Base-by-base conservation (phyloP, 2,329 filamentous ascomycete species). In the Sporothrix pseudoabietina region DNA sequence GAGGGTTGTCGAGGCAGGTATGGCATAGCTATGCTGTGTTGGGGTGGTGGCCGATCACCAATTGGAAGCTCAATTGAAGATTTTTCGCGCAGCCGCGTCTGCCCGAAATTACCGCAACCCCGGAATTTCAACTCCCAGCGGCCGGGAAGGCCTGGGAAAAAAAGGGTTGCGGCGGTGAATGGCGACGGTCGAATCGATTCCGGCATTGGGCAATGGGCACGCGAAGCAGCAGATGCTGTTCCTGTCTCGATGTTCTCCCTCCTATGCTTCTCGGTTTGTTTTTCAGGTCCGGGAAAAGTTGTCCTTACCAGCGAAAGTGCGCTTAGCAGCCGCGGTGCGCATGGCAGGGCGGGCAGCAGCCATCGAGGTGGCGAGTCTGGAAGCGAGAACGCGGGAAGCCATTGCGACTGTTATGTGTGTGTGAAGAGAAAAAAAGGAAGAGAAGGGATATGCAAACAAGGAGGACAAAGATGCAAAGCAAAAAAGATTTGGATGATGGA, bases 371-470 rank as follows among this genome's bases (percentile, higher is more conserved):
- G 91, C 90, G 87, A 94, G 88, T 84, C 92, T 90, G 82, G 91
- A 90, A 83, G 91, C 89, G 85, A 93, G 87, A 84, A 93, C 88
- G 86, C 92, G 91, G 84, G 89, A 88, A 84, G 91, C 90, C 92
- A 94, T 94, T 93, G 88, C 89, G 88, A 90, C 85, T 86, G 86
- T 84, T 87, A 86, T 75, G 74, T 74, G 69, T 49, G 55, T 73
- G 55, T 70, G 65, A 72, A 74, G 59, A 71, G 84, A 85, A 82
- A 82, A 82, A 52, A 35, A 80, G 81, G 83, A 83, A 75, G 72
- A 66, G 73, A 74, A 74, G 73, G 70, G 74, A 72, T 73, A 72
- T 73, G 74, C 74, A 76, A 75, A 73, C 59, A 72, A 63, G 10
- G 61, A 66, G 61, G 44, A 52, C 65, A 52, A 76, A 77, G 76